Evolutionary conservation across 108 stramenopile genomes (phyloP), one percentile per base, ranked within the genome.

Genomic region (Epithemia pelagica): DNA sequence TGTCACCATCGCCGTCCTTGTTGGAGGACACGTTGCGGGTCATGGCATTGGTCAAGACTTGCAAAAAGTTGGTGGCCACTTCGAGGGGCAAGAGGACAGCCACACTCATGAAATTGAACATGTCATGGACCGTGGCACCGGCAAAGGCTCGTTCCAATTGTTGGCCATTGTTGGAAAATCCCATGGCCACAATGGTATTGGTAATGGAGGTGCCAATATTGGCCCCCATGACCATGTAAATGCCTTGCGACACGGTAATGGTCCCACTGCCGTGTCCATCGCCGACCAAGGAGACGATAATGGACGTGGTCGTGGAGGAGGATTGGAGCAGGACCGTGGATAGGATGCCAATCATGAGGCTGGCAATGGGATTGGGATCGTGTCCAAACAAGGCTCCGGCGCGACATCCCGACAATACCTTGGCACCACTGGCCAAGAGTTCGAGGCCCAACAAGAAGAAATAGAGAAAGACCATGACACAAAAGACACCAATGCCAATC

Each of bases 51-150:
- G 86, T 87, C 51, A 87, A 54, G 28, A 10, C 24, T 37, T 68
- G 53, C 23, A 90, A 55, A 61, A 69, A 74, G 2, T 56, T 32
- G 24, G 78, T 70, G 65, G 72, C 58, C 32, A 81, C 56, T 69
- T 90, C 89, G 15, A 90, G 30, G 21, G 89, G 89, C 67, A 90
- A 75, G 29, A 87, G 61, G 56, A 87, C 58, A 26, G 68, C 79
- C 10, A 90, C 89, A 53, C 82, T 69, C 22, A 87, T 59, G 32
- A 80, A 74, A 82, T 90, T 90, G 78, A 90, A 90, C 69, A 83
- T 72, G 66, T 90, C 89, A 70, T 90, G 89, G 62, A 90, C 86
- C 15, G 89, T 90, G 33, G 89, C 89, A 28, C 86, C 89, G 29
- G 86, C 82, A 68, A 90, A 90, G 29, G 86, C 86, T 28, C 81